Conservation (phyloP, 2,329 filamentous ascomycete genomes). For the Penicillium aurantiogriseum region DNA sequence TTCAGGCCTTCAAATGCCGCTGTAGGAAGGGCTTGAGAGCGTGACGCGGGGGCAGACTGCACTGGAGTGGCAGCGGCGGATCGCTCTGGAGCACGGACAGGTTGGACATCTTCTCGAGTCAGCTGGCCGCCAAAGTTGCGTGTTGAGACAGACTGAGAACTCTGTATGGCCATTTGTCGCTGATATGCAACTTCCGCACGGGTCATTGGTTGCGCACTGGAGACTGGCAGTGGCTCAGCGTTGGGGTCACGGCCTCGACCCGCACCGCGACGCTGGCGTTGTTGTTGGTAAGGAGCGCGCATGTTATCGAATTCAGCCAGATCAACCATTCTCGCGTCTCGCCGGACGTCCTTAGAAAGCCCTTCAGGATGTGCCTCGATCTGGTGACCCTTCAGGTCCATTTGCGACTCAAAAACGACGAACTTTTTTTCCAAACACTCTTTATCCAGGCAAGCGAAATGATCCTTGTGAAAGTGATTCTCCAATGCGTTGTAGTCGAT, state of each 20-base stretch:
- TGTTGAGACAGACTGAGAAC: constrained; percentile 73
- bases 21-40: constrained; percentile 29
- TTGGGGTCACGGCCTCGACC: constrained; percentile 83
- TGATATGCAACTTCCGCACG: constrained; percentile 90
- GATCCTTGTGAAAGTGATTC: constrained; percentile 80
- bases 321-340: constrained; percentile 82
- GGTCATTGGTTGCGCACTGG: constrained; percentile 75
- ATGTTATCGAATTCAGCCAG: constrained; percentile 83
- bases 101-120: constrained; percentile 52
- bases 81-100: constrained; percentile 49
- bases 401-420: constrained; percentile 89
- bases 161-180: constrained; percentile 86
- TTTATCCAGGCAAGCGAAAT: constrained; percentile 78
- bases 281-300: constrained; percentile 66
- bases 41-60: constrained; percentile 23
- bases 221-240: constrained; percentile 71
- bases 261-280: constrained; percentile 58
- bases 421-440: constrained; percentile 98
- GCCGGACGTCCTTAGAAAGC: constrained; percentile 75
- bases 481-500: constrained; percentile 83
- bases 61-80: constrained; percentile 30
- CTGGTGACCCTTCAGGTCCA: constrained; percentile 93
- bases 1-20: constrained; percentile 53
- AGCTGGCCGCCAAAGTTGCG: constrained; percentile 84
- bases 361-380: constrained; percentile 76